Evolutionary conservation across 2,329 filamentous ascomycete genomes (phyloP).

Genomic region (Cladobotryum protrusum): DNA sequence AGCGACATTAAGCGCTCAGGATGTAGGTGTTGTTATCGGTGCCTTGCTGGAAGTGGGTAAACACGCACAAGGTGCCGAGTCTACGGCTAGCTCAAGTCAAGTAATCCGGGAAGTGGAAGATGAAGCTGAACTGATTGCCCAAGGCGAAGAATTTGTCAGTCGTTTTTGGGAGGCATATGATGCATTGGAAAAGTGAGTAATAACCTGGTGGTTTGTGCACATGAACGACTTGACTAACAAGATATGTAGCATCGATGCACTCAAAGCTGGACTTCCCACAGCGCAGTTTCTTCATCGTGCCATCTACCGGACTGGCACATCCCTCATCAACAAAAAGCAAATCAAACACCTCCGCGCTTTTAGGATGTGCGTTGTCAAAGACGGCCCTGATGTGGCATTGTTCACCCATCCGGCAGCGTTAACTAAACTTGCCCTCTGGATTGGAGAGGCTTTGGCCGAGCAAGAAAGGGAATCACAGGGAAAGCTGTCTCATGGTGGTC

Average conservation of each 20-base stretch:
- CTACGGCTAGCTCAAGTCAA: constrained; percentile 25
- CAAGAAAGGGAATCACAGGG: constrained; percentile 75
- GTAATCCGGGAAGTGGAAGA: constrained; percentile 36
- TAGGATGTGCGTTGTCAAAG: constrained; percentile 91
- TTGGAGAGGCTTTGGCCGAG: constrained; percentile 85
- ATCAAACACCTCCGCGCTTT: constrained; percentile 90
- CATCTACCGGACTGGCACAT: constrained; percentile 87
- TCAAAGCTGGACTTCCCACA: constrained; percentile 69
- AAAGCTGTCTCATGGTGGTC: constrained; percentile 58
- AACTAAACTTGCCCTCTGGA: constrained; percentile 89
- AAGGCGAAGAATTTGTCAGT: constrained; percentile 58
- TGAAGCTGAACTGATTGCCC: constrained; percentile 43
- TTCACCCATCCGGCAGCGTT: constrained; percentile 91
- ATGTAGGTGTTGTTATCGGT: constrained; percentile 88
- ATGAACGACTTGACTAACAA: background rate
- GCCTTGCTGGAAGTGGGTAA: constrained; percentile 89
- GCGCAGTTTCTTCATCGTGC: constrained; percentile 87
- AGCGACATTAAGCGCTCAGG: constrained; percentile 84
- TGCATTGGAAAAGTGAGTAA: constrained; percentile 59
- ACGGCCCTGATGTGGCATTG: constrained; percentile 82
- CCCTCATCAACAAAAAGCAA: constrained; percentile 86
- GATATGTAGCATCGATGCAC: constrained; percentile 58
- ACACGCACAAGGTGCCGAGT: constrained; percentile 33
- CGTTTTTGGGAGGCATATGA: constrained; percentile 70
- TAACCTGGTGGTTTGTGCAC: background rate